Conservation (phyloP, 805 yeast genomes). For the Torulaspora maleeae region DNA sequence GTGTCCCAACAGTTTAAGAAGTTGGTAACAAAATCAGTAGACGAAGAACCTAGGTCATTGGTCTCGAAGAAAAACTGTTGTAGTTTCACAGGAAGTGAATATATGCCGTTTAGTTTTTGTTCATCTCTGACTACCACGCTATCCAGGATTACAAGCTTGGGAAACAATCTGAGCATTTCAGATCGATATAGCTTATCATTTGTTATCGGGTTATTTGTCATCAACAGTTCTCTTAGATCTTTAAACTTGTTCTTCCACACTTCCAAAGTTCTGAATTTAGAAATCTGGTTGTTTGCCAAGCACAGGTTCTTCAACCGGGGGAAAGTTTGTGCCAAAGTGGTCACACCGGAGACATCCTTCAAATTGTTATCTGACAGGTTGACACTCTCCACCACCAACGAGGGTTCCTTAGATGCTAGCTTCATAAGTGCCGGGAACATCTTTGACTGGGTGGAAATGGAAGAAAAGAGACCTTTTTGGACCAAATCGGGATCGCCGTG, state of each 20-base stretch:
- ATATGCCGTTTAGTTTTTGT: slow-evolving; percentile 46
- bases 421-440: slow-evolving; percentile 88
- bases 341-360: slow-evolving; percentile 53
- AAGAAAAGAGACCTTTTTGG: slow-evolving; percentile 59
- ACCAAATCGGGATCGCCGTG: slow-evolving; percentile 57
- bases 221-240: slow-evolving; percentile 67
- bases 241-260: slow-evolving; percentile 74
- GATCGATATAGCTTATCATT: slow-evolving; percentile 45
- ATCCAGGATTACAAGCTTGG: slow-evolving; percentile 73
- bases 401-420: slow-evolving; percentile 55
- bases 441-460: slow-evolving; percentile 62
- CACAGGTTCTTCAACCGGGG: slow-evolving; percentile 78
- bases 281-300: slow-evolving; percentile 67
- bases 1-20: slow-evolving; percentile 79
- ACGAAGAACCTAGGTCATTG: slow-evolving; percentile 58
- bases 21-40: slow-evolving; percentile 73
- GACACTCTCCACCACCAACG: slow-evolving; percentile 55
- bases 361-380: slow-evolving; percentile 65
- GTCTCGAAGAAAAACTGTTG: slow-evolving; percentile 79
- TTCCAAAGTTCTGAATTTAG: slow-evolving; percentile 56
- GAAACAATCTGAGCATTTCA: slow-evolving; percentile 69
- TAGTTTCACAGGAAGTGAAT: slow-evolving; percentile 50
- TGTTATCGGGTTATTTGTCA: slow-evolving; percentile 71
- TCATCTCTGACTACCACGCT: slow-evolving; percentile 77
- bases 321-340: slow-evolving; percentile 64